These are phyloP conservation scores for Limonium bicolor DNA, from an alignment of 148 eudicot species.

Conservation along the genomic window DNA sequence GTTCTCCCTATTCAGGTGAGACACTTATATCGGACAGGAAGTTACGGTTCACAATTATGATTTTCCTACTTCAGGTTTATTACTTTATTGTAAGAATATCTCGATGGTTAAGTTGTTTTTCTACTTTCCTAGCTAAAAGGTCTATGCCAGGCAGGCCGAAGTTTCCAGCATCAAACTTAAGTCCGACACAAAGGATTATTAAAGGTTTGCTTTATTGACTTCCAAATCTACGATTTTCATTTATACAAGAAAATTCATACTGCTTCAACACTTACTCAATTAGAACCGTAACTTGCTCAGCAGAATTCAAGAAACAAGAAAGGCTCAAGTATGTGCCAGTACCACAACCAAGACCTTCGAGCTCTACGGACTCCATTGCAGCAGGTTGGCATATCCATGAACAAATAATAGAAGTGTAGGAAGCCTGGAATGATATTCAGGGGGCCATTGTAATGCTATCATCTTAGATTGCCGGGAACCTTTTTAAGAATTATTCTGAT, in stretches of 20 bases:
- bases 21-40: no score
- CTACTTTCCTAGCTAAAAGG: conserved; percentile 19
- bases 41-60: no score
- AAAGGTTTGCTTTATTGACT: conserved; percentile 33
- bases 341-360: conserved; percentile 32
- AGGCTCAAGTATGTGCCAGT: conserved; percentile 34
- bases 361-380: conserved; percentile 14
- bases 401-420: no score
- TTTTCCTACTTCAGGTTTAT: not conserved
- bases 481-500: no score
- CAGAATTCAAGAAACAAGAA: conserved; percentile 78
- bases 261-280: not conserved
- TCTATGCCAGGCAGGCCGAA: conserved; percentile 15
- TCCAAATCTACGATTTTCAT: not conserved
- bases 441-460: no score
- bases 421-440: no score
- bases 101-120: conserved; percentile 1
- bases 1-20: conserved; percentile 14
- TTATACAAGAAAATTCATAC: not conserved
- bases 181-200: conserved; percentile 77
- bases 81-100: not conserved
- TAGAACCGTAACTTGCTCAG: conserved; percentile 4
- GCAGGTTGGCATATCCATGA: conserved; percentile 33
- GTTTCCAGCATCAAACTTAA: conserved; percentile 22
- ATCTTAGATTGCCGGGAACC: no score